Evolutionary conservation across 441 rosid species (phyloP).

Genomic region (Adansonia gregorii): DNA sequence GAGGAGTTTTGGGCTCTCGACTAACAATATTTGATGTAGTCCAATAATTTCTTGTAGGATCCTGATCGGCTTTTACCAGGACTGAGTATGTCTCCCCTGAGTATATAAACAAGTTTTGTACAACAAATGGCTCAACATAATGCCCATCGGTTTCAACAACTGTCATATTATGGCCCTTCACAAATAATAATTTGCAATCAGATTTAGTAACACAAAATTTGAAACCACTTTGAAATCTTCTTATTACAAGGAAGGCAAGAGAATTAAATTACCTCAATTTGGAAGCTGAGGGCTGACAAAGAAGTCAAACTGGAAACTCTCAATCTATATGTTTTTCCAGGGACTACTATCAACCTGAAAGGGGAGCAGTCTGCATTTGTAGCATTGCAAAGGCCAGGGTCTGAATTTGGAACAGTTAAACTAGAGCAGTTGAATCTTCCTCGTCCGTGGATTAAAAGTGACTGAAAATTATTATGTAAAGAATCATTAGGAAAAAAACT

Average conservation of each 20-base stretch:
- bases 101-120: slow-evolving; percentile 63
- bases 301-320: slow-evolving; percentile 68
- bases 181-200: not conserved
- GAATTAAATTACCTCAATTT: slow-evolving; percentile 56
- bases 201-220: not conserved
- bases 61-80: slow-evolving; percentile 55
- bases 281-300: slow-evolving; percentile 81
- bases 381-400: slow-evolving; percentile 44
- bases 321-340: slow-evolving; percentile 66
- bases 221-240: too few relatives aligned
- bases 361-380: slow-evolving; percentile 63
- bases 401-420: slow-evolving; percentile 30
- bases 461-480: slow-evolving; percentile 37
- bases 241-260: not conserved
- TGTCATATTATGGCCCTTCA: slow-evolving; percentile 79
- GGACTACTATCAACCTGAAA: slow-evolving; percentile 46
- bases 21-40: slow-evolving; percentile 56
- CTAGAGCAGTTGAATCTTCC: slow-evolving; percentile 69
- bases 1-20: slow-evolving; percentile 50
- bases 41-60: slow-evolving; percentile 70
- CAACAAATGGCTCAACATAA: slow-evolving; percentile 67
- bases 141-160: slow-evolving; percentile 85
- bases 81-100: slow-evolving; percentile 86
- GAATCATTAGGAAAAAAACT: not conserved
- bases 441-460: slow-evolving; percentile 74